A percentile compares a stretch with the other conserved stretches of the same genome.
Conservation (phyloP, 345 rosid genomes). For the Salix brachista region DNA sequence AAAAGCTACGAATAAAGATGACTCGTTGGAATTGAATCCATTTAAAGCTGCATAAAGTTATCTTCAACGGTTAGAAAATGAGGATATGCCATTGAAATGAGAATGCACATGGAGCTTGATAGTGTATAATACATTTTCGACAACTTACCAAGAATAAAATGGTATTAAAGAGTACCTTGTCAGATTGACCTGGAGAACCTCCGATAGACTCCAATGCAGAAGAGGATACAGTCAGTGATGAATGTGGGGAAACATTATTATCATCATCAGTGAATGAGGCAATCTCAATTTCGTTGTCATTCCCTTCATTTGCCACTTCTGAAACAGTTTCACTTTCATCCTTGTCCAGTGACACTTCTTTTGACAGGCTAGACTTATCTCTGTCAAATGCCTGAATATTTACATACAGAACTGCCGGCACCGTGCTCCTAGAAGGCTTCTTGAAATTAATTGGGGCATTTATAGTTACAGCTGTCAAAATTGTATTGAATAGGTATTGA, state of each 20-base stretch:
- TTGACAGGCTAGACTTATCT: conserved; percentile 38
- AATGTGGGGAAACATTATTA: conserved; percentile 45
- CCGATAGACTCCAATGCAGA: conserved; percentile 36
- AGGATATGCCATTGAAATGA: background rate
- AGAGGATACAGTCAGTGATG: conserved; percentile 46
- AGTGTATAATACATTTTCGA: background rate
- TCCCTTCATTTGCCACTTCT: conserved; percentile 47
- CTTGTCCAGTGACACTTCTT: conserved; percentile 45
- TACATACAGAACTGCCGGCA: conserved; percentile 52
- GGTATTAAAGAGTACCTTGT: conserved; percentile 37
- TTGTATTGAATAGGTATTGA: too few relatives aligned
- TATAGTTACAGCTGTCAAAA: conserved; percentile 34
- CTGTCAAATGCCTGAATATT: conserved; percentile 55
- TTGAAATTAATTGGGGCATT: conserved; percentile 54
- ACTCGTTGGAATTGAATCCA: background rate
- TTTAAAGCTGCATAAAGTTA: background rate
- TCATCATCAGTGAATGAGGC: conserved; percentile 78
- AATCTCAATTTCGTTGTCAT: conserved; percentile 53
- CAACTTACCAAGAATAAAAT: background rate
- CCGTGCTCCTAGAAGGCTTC: conserved; percentile 51
- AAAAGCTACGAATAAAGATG: background rate
- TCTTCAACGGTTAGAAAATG: background rate
- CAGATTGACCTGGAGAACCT: conserved; percentile 32
- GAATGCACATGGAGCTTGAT: background rate
- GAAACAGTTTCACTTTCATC: conserved; percentile 58